phyloP scores from a whole-genome alignment of 257 asterid genomes.

The Linderniella brevidens region DNA sequence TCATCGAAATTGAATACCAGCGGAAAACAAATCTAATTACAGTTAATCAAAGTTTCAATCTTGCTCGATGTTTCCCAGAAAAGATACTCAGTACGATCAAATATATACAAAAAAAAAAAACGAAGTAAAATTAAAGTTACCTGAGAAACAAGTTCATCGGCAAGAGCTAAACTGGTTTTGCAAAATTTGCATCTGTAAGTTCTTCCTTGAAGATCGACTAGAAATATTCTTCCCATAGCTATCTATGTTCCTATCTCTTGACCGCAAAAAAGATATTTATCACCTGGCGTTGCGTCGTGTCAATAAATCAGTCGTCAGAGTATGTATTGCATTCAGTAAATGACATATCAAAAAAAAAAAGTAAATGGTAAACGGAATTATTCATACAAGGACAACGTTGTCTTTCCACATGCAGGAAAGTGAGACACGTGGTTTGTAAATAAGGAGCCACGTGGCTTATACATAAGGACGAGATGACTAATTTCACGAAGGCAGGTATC shows the following conservation, averaged over 20 bases:
- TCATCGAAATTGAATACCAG: neutral
- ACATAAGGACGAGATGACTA: too few species aligned
- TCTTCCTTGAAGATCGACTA: conserved; percentile 5
- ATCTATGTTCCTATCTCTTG: neutral
- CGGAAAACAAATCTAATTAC: too few species aligned
- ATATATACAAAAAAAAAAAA: neutral
- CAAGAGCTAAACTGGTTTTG: conserved; percentile 4
- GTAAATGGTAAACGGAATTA: too few species aligned
- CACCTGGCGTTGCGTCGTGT: too few species aligned
- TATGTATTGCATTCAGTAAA: too few species aligned
- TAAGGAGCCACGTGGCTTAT: too few species aligned
- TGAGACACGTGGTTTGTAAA: too few species aligned
- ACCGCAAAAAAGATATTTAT: neutral
- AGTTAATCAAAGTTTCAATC: too few species aligned
- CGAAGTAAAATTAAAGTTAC: neutral
- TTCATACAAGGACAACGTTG: too few species aligned
- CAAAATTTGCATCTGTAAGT: conserved; percentile 6
- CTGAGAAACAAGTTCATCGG: conserved; percentile 5
- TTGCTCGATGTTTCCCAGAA: neutral
- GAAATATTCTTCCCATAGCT: conserved; percentile 2
- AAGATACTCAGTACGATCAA: neutral
- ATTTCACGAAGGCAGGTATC: too few species aligned
- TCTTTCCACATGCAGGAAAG: too few species aligned
- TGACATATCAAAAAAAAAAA: too few species aligned
- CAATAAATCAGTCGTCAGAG: neutral